phyloP scores from a whole-genome alignment of 1,139 yeast genomes.

The Suhomyces kunorum region DNA sequence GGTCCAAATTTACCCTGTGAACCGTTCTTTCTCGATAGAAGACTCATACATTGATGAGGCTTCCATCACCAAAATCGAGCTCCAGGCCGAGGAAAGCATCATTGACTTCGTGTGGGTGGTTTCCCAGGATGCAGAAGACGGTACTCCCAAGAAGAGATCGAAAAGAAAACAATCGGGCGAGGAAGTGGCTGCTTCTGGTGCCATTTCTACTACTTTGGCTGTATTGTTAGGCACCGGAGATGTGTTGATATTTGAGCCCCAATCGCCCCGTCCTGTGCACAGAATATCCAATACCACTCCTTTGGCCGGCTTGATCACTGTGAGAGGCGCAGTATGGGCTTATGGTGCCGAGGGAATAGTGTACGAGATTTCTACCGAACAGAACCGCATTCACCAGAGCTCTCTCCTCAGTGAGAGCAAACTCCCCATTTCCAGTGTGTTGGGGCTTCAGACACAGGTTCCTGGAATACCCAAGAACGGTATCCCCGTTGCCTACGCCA shows the following conservation, averaged over 20 bases:
- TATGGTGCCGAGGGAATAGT: constrained; percentile 16
- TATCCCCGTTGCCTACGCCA: constrained; percentile 15
- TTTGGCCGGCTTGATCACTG: constrained; percentile 21
- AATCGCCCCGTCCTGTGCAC: constrained; percentile 33
- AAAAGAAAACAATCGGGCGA: constrained; percentile 18
- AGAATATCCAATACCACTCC: constrained; percentile 28
- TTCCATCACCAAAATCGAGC: constrained; percentile 18
- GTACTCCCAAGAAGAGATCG: constrained; percentile 15
- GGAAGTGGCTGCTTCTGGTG: constrained; percentile 4
- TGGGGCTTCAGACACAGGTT: constrained; percentile 14
- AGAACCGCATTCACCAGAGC: constrained; percentile 21
- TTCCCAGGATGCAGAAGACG: constrained; percentile 3
- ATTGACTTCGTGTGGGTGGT: constrained; percentile 29
- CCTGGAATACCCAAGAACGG: constrained; percentile 11
- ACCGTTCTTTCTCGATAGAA: constrained; percentile 7
- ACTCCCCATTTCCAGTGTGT: constrained; percentile 10
- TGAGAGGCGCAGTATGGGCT: constrained; percentile 23
- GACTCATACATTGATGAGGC: constrained; percentile 4
- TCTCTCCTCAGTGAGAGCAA: constrained; percentile 18
- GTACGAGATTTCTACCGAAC: constrained; percentile 21
- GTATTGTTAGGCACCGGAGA: constrained; percentile 42
- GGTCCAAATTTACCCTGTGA: constrained; percentile 32
- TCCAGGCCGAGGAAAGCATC: constrained; percentile 27
- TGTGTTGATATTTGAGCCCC: constrained; percentile 44
- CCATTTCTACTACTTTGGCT: constrained; percentile 22